phyloP scores from a whole-genome alignment of 495 filamentous ascomycete species.

The Antarctomyces pellizariae region DNA sequence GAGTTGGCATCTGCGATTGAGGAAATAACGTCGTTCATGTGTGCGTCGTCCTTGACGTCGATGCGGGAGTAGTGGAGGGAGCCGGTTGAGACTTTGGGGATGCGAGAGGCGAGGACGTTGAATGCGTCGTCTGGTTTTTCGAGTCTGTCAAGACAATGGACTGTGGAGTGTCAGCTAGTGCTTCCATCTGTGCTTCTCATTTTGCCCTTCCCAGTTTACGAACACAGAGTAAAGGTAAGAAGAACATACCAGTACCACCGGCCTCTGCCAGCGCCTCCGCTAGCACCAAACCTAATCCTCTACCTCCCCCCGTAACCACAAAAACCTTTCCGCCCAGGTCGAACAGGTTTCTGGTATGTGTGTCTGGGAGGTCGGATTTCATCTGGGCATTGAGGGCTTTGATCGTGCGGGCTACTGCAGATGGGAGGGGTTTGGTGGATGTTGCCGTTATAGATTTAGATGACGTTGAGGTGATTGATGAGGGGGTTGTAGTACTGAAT shows the following conservation, averaged over 20 bases:
- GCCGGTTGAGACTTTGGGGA: slow-evolving; percentile 24
- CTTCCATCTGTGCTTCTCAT: slow-evolving; percentile 1
- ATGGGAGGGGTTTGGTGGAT: too few relatives aligned
- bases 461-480: too few relatives aligned
- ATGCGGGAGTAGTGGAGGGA: slow-evolving; percentile 35
- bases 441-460: too few relatives aligned
- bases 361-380: too few relatives aligned
- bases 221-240: neutral
- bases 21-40: slow-evolving; percentile 28
- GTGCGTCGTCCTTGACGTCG: slow-evolving; percentile 34
- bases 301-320: slow-evolving; percentile 36
- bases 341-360: too few relatives aligned
- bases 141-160: slow-evolving; percentile 39
- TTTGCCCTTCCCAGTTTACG: neutral
- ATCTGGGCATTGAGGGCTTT: too few relatives aligned
- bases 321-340: slow-evolving; percentile 32
- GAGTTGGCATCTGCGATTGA: slow-evolving; percentile 27
- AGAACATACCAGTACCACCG: slow-evolving; percentile 32
- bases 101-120: slow-evolving; percentile 22
- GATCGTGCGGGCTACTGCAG: too few relatives aligned
- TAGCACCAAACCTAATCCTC: slow-evolving; percentile 39
- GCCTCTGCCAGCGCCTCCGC: slow-evolving; percentile 49
- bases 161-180: slow-evolving; percentile 14
- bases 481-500: too few relatives aligned
- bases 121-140: slow-evolving; percentile 25